A percentile compares a stretch with the other conserved stretches of the same genome.
Evolutionary conservation across 2,329 filamentous ascomycete species (phyloP).

Genomic region (Reticulascus tulasneorum): DNA sequence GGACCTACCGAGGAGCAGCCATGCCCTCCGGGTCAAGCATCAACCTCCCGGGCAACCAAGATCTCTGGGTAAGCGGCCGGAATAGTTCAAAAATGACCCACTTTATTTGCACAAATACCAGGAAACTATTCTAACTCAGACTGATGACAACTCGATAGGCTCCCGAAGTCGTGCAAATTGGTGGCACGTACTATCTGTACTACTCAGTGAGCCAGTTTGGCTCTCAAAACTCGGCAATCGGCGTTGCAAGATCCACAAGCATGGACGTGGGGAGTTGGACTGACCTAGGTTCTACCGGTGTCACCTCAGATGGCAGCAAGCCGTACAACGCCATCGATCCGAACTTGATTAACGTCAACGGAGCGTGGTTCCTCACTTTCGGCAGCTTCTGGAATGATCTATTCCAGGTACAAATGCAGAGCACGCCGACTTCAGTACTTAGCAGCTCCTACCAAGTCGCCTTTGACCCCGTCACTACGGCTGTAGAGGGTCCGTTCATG

Average conservation of each 20-base stretch:
- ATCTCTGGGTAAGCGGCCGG: conserved; percentile 34
- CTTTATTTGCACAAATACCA: too few species aligned
- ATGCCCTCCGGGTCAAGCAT: conserved; percentile 35
- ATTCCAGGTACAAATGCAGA: conserved; percentile 52
- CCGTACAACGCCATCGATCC: conserved; percentile 59
- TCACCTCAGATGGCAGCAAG: conserved; percentile 37
- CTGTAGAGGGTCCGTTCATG: conserved; percentile 54
- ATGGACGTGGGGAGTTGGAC: conserved; percentile 55
- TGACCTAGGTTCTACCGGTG: conserved; percentile 52
- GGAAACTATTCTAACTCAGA: too few species aligned
- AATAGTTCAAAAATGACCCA: too few species aligned
- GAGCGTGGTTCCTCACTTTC: conserved; percentile 51
- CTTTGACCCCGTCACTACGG: conserved; percentile 43
- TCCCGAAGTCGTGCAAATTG: conserved; percentile 58
- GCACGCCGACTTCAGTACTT: conserved; percentile 23
- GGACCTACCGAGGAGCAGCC: conserved; percentile 37
- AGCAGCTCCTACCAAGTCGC: conserved; percentile 40
- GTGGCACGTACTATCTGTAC: conserved; percentile 61
- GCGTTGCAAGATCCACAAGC: conserved; percentile 41
- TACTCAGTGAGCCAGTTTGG: conserved; percentile 63
- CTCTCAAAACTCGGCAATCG: conserved; percentile 58
- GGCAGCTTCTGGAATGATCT: conserved; percentile 67
- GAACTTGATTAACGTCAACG: conserved; percentile 41
- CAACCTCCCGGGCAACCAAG: conserved; percentile 32
- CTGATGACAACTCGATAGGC: conserved; percentile 38